Base-by-base conservation (phyloP, 1,139 yeast species). In the Pichia sp. region DNA sequence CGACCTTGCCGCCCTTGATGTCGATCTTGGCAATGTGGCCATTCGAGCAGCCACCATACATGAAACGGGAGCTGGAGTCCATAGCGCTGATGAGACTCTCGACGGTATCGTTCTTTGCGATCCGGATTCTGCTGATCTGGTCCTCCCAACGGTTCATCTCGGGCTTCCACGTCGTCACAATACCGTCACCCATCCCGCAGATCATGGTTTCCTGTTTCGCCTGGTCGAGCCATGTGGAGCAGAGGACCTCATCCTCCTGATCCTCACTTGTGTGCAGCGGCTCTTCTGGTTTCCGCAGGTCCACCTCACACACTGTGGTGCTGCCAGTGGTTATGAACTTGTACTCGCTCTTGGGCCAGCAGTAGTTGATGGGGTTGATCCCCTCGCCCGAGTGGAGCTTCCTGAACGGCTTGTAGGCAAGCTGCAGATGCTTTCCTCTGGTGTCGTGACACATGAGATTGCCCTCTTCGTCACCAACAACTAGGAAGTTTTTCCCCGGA, bases 131-230 rank as follows among this genome's bases (percentile, higher is more conserved):
- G n/a, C 88, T 80, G 53, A 90, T 76, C 69, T 91, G 97, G 69
- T 92, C 98, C 60, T 75, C 77, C 63, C 85, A 78, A 49, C 75
- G 75, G 52, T 77, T 77, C 67, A 81, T 81, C 45, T 80, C 76
- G 46, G 85, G 82, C 62, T 82, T 84, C 99, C 98, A 93, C n/a
- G 87, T 75, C 0, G 98, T 90, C 6, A 90, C 78, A n/a, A 90
- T 41, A n/a, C 51, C 80, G 67, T 87, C 95, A 3, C 96, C 92
- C 83, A 91, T 92, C 50, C 91, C 92, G 64, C 92, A 84, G 0
- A 87, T 87, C 60, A 66, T 54, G 2, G 64, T 61, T 24, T 85
- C 75, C 2, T 84, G 83, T 42, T 78, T 79, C 29, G 76, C 75
- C n/a, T 79, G 82, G 59, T 85, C 87, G 0, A 85, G 79, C 71